A percentile compares a stretch with the other conserved stretches of the same genome.
These are phyloP conservation scores for Saccharomyces mikatae DNA, from an alignment of 805 yeast species.

Conservation along the genomic window DNA sequence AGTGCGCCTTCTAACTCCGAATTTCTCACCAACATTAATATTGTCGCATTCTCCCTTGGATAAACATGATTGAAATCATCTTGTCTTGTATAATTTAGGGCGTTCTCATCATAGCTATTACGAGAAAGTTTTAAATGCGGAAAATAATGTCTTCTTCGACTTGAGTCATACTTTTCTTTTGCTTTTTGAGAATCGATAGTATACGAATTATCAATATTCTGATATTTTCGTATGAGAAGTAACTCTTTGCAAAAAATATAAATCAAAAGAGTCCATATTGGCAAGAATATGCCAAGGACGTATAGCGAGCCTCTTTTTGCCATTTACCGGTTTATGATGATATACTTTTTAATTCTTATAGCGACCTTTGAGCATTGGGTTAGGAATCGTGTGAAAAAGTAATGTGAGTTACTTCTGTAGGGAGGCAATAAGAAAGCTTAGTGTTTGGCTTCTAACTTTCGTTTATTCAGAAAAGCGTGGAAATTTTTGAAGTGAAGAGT, in stretches of 20 bases:
- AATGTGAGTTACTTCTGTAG: not conserved
- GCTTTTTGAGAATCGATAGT: not conserved
- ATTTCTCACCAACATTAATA: slow-evolving; percentile 80
- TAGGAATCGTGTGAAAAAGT: not conserved
- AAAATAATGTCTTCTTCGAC: slow-evolving; percentile 7
- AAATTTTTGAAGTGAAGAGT: not conserved
- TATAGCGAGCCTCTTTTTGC: not conserved
- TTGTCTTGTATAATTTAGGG: slow-evolving; percentile 4
- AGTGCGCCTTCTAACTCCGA: slow-evolving; percentile 66
- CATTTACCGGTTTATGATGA: not conserved
- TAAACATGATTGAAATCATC: not conserved
- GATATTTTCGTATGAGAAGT: not conserved
- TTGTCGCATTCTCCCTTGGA: slow-evolving; percentile 52
- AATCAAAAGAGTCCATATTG: not conserved
- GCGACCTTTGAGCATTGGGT: not conserved
- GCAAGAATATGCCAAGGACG: not conserved
- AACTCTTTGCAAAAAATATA: not conserved
- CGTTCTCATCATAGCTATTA: slow-evolving; percentile 19
- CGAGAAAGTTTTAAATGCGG: slow-evolving; percentile 21
- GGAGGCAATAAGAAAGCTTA: not conserved
- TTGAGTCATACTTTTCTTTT: not conserved
- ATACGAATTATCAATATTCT: not conserved
- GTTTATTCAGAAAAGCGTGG: not conserved
- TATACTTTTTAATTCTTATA: not conserved
- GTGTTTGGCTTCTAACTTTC: not conserved